phyloP scores from a whole-genome alignment of 305 asterid species.

The Fraxinus ornus region DNA sequence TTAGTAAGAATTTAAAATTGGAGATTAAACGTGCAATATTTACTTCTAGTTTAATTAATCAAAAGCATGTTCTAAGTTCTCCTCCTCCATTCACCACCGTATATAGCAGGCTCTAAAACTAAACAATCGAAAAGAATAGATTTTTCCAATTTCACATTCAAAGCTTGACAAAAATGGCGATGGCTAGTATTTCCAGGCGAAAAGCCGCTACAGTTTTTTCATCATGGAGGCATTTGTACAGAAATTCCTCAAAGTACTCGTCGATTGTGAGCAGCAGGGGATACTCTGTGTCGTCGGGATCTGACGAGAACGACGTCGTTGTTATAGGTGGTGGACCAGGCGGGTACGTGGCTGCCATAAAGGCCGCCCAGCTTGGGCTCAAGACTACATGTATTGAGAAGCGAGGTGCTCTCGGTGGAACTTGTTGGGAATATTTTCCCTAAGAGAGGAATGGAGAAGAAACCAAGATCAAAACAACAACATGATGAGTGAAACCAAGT shows the following conservation, averaged over 20 bases:
- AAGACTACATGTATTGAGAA: conserved; percentile 51
- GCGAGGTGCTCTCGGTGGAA: conserved; percentile 51
- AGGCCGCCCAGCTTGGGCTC: conserved; percentile 54
- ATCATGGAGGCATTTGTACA: background rate
- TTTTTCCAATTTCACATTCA: background rate
- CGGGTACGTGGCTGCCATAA: conserved; percentile 44
- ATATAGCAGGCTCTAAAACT: background rate
- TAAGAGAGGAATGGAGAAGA: too few relatives aligned
- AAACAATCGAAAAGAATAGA: background rate
- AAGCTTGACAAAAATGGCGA: conserved; percentile 27
- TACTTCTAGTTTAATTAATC: background rate
- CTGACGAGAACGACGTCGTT: background rate
- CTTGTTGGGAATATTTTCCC: too few relatives aligned
- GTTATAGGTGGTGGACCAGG: conserved; percentile 16
- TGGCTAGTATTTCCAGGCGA: conserved; percentile 37
- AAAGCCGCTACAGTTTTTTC: conserved; percentile 25
- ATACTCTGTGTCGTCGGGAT: background rate
- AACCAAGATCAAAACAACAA: too few relatives aligned
- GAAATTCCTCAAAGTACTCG: conserved; percentile 9
- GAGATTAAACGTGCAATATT: background rate
- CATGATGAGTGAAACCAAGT: too few relatives aligned
- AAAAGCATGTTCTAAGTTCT: background rate
- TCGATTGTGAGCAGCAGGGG: conserved; percentile 25
- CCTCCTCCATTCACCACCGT: background rate
- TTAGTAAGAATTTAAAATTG: background rate